Evolutionary conservation across 768 basidiomycete genomes (phyloP).

Genomic region (Wakefieldia striispora): DNA sequence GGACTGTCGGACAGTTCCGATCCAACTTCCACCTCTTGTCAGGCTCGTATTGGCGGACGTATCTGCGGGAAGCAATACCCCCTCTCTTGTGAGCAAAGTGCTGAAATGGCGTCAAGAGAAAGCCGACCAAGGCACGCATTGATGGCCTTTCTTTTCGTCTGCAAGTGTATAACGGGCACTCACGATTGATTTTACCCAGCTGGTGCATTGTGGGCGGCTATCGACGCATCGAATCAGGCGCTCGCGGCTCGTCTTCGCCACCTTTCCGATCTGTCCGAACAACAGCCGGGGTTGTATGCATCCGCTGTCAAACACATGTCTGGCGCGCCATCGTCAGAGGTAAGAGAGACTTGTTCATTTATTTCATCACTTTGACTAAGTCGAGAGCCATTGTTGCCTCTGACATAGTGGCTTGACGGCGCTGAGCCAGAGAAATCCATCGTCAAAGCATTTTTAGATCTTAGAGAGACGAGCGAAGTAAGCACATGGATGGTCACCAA

Average conservation of each 20-base stretch:
- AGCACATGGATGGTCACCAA: constrained; percentile 1
- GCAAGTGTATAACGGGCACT: background rate
- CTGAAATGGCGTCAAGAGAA: constrained; percentile 82
- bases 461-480: constrained; percentile 59
- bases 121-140: constrained; percentile 46
- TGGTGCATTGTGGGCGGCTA: constrained; percentile 58
- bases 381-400: background rate
- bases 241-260: constrained; percentile 51
- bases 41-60: constrained; percentile 92
- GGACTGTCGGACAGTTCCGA: constrained; percentile 68
- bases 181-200: constrained; percentile 38
- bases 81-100: constrained; percentile 89
- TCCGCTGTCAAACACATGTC: constrained; percentile 63
- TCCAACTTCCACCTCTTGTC: constrained; percentile 80
- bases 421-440: constrained; percentile 29
- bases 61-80: constrained; percentile 94
- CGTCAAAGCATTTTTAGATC: constrained; percentile 56
- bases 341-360: constrained; percentile 38
- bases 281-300: constrained; percentile 50
- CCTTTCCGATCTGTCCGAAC: constrained; percentile 48
- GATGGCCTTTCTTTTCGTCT: background rate
- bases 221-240: constrained; percentile 61
- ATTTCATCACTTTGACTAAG: background rate
- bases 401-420: constrained; percentile 44
- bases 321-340: constrained; percentile 47